Evolutionary conservation across 2,329 filamentous ascomycete species (phyloP).

Genomic region (Aspergillus sp.): DNA sequence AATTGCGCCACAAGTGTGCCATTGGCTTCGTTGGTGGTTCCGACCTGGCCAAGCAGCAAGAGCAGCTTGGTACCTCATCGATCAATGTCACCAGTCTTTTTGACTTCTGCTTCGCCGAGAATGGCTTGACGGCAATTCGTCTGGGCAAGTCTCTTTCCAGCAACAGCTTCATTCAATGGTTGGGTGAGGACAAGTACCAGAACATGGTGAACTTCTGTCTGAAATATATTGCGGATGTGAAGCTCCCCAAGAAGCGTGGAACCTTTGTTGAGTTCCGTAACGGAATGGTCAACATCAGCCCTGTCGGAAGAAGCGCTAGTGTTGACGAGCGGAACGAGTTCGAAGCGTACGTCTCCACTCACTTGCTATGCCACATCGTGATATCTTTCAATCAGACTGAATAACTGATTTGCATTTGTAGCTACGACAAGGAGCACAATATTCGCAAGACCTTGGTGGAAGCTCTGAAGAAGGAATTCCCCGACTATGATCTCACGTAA

Average conservation of each 20-base stretch:
- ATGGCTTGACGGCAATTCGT: slow-evolving; percentile 87
- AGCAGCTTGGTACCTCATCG: slow-evolving; percentile 71
- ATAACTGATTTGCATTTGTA: slow-evolving; percentile 13
- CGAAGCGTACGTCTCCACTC: slow-evolving; percentile 45
- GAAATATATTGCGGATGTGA: slow-evolving; percentile 55
- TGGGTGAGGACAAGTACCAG: slow-evolving; percentile 74
- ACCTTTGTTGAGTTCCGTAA: slow-evolving; percentile 63
- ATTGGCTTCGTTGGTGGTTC: slow-evolving; percentile 64
- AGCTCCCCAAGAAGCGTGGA: slow-evolving; percentile 57
- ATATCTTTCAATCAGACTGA: background rate
- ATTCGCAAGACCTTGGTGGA: slow-evolving; percentile 71
- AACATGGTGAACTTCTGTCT: slow-evolving; percentile 53
- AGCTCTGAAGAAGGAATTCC: slow-evolving; percentile 71
- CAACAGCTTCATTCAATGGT: slow-evolving; percentile 83
- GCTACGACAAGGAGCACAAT: slow-evolving; percentile 69
- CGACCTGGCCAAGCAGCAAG: slow-evolving; percentile 88
- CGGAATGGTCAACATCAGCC: slow-evolving; percentile 60
- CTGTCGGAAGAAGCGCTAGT: slow-evolving; percentile 72
- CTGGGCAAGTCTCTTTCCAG: slow-evolving; percentile 67
- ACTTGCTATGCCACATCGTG: background rate
- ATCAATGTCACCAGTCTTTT: slow-evolving; percentile 75
- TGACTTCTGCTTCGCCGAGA: slow-evolving; percentile 97
- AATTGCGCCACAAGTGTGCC: slow-evolving; percentile 58
- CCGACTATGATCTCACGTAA: slow-evolving; percentile 75
- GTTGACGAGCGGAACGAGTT: slow-evolving; percentile 74